These are phyloP conservation scores for Heliamphora pulchella DNA, from an alignment of 179 eudicot genomes.

Conservation along the genomic window DNA sequence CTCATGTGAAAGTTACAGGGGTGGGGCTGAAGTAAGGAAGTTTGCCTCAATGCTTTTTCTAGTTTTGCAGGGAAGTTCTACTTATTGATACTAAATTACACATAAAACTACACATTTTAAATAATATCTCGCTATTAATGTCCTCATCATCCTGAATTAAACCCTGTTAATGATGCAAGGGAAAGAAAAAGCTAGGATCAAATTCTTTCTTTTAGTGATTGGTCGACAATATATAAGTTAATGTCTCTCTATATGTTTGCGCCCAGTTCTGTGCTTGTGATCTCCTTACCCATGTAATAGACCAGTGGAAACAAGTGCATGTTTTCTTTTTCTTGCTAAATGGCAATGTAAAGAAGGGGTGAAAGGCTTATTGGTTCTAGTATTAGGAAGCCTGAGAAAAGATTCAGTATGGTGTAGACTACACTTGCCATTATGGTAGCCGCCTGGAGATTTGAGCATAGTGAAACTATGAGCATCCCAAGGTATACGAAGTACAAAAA, in stretches of 20 bases:
- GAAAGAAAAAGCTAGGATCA: not conserved
- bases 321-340: not conserved
- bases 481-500: conserved; percentile 34
- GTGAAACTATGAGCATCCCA: conserved; percentile 45
- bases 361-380: conserved; percentile 36
- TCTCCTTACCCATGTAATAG: not conserved
- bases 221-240: not conserved
- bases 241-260: not conserved
- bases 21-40: not conserved
- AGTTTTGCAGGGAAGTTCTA: not conserved
- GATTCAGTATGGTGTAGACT: conserved; percentile 34
- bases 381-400: conserved; percentile 40
- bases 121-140: too few species aligned
- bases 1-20: conserved; percentile 1
- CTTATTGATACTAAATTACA: conserved; percentile 2
- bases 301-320: not conserved
- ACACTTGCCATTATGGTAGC: conserved; percentile 35
- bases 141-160: conserved; percentile 1
- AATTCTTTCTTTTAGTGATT: not conserved
- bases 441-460: conserved; percentile 35
- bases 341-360: not conserved
- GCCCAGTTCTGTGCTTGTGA: not conserved
- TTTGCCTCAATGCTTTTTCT: not conserved
- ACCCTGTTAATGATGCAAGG: not conserved
- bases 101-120: not conserved